Evolutionary conservation across 1,284 basidiomycete genomes (phyloP).

Genomic region (Ustilago lituana): DNA sequence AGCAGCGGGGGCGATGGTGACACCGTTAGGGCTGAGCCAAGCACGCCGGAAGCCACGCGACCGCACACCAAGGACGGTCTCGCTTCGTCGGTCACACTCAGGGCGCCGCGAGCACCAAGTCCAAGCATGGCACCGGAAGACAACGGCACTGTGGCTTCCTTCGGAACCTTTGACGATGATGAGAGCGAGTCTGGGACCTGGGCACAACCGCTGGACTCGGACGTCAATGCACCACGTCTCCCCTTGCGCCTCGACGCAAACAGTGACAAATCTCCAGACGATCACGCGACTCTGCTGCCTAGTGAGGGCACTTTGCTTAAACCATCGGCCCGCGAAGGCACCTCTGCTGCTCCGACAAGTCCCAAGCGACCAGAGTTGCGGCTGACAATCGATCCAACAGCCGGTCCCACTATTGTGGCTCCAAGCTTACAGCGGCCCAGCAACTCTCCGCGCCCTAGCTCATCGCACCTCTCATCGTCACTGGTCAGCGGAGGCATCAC

Average conservation of each 20-base stretch:
- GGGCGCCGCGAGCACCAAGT: conserved; percentile 16
- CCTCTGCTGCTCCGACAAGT: conserved; percentile 14
- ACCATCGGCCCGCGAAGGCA: conserved; percentile 5
- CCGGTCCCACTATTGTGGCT: conserved; percentile 25
- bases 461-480: conserved; percentile 24
- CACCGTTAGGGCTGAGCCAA: conserved; percentile 38
- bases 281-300: conserved; percentile 36
- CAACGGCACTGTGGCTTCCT: conserved; percentile 50
- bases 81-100: neutral
- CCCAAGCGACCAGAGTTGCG: conserved; percentile 56
- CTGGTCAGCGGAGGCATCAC: conserved; percentile 38
- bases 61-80: conserved; percentile 27
- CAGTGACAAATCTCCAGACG: conserved; percentile 16
- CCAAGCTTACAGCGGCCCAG: conserved; percentile 6
- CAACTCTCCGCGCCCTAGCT: conserved; percentile 23
- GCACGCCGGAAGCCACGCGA: conserved; percentile 33
- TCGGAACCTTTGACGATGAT: conserved; percentile 55
- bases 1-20: conserved; percentile 46
- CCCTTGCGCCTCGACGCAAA: conserved; percentile 24
- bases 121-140: conserved; percentile 39
- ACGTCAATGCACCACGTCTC: conserved; percentile 33
- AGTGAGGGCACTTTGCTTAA: conserved; percentile 30
- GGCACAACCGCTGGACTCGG: conserved; percentile 61
- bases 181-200: conserved; percentile 60
- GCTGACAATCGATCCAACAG: conserved; percentile 52